Percentiles rank a stretch among this genome's conserved stretches.
These are phyloP conservation scores for Sporothrix luriei DNA, from an alignment of 2,329 filamentous ascomycete genomes.

Conservation along the genomic window DNA sequence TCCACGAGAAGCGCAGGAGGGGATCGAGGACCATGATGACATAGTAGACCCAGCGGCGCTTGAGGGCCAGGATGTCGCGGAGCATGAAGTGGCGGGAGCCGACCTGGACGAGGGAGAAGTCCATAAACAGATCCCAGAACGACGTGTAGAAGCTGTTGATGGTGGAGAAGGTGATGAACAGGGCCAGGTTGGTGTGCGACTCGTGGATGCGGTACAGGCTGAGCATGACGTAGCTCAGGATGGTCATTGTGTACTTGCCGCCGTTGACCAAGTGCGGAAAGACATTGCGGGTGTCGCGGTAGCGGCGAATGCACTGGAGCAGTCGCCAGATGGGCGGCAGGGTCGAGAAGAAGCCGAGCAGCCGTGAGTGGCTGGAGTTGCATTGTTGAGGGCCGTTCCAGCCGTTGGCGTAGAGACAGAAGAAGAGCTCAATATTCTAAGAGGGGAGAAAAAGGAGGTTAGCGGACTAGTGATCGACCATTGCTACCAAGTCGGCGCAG, in stretches of 20 bases:
- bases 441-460: slow-evolving; percentile 28
- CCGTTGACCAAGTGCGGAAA: slow-evolving; percentile 94
- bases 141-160: slow-evolving; percentile 82
- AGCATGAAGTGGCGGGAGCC: slow-evolving; percentile 68
- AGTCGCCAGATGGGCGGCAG: slow-evolving; percentile 89
- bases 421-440: slow-evolving; percentile 88
- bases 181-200: slow-evolving; percentile 58
- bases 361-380: slow-evolving; percentile 80
- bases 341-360: slow-evolving; percentile 81
- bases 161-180: slow-evolving; percentile 80
- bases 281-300: slow-evolving; percentile 78
- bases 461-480: background rate
- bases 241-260: slow-evolving; percentile 86
- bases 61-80: slow-evolving; percentile 78
- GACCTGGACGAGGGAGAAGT: slow-evolving; percentile 87
- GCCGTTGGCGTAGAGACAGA: slow-evolving; percentile 81
- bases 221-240: slow-evolving; percentile 74
- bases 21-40: slow-evolving; percentile 79
- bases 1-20: slow-evolving; percentile 88
- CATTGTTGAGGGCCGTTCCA: slow-evolving; percentile 77
- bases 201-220: slow-evolving; percentile 80
- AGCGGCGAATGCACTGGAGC: slow-evolving; percentile 87
- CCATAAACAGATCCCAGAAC: slow-evolving; percentile 94
- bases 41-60: slow-evolving; percentile 82
- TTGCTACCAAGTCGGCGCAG: no score